phyloP scores from a whole-genome alignment of 495 filamentous ascomycete genomes.

The Trichoderma reesei region DNA sequence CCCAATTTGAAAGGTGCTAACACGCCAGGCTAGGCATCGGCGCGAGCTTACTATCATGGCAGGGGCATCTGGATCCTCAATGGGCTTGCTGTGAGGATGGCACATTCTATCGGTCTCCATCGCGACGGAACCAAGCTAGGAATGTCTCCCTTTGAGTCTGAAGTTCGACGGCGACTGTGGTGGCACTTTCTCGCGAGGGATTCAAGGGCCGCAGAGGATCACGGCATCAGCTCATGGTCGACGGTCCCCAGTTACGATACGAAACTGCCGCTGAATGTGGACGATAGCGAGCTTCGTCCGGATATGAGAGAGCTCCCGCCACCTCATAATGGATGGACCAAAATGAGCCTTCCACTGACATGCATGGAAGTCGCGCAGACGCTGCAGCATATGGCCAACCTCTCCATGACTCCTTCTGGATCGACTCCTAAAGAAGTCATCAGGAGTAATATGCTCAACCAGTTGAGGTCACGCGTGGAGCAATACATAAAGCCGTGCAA shows the following conservation, averaged over 20 bases:
- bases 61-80: constrained; percentile 10
- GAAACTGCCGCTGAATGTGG: constrained; percentile 28
- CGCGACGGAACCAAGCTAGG: neutral
- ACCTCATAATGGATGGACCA: constrained; percentile 40
- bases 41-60: constrained; percentile 22
- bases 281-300: constrained; percentile 32
- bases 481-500: constrained; percentile 10
- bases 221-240: constrained; percentile 40
- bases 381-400: neutral
- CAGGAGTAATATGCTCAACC: constrained; percentile 7
- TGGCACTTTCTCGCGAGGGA: constrained; percentile 50
- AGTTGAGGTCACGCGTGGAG: constrained; percentile 5
- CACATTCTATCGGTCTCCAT: constrained; percentile 27
- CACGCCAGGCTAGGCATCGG: constrained; percentile 26
- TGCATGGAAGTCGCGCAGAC: constrained; percentile 6
- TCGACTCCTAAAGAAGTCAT: constrained; percentile 1
- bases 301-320: constrained; percentile 29
- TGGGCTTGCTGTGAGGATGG: constrained; percentile 19
- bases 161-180: constrained; percentile 52
- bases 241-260: constrained; percentile 22
- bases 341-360: constrained; percentile 39
- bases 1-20: constrained; percentile 25
- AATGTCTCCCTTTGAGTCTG: constrained; percentile 19
- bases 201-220: constrained; percentile 38
- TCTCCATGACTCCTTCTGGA: neutral